A percentile compares a stretch with the other conserved stretches of the same genome.
phyloP scores from a whole-genome alignment of 192 early-diverging fungal species.

The Entophlyctis luteolus region DNA sequence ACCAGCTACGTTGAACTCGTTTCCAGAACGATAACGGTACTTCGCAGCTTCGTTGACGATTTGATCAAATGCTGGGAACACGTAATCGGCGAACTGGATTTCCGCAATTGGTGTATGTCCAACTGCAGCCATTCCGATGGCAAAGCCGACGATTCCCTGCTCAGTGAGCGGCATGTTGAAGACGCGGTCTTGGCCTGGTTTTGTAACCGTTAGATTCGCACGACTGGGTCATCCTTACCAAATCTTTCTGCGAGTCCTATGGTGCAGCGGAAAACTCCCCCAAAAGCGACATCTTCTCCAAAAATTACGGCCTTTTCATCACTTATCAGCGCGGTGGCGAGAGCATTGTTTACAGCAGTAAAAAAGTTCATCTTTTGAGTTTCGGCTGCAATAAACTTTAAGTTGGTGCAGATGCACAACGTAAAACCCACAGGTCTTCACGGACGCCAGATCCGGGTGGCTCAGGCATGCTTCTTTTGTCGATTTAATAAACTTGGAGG shows the following conservation, averaged over 20 bases:
- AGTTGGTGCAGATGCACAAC: neutral
- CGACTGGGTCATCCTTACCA: constrained; percentile 44
- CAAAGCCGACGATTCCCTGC: constrained; percentile 94
- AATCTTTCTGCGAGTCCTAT: constrained; percentile 86
- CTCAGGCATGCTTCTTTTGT: constrained; percentile 67
- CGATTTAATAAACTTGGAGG: constrained; percentile 73
- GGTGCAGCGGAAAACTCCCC: constrained; percentile 94
- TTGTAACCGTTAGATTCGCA: neutral
- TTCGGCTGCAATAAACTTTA: constrained; percentile 38
- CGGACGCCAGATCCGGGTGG: constrained; percentile 63
- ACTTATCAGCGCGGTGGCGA: constrained; percentile 76
- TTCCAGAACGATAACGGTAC: constrained; percentile 93
- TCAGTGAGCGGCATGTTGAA: constrained; percentile 97
- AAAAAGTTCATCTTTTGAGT: constrained; percentile 91
- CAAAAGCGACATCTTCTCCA: constrained; percentile 97
- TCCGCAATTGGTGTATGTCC: constrained; percentile 96
- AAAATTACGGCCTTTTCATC: constrained; percentile 92
- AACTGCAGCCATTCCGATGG: constrained; percentile 87
- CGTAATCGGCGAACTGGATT: constrained; percentile 98
- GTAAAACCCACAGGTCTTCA: constrained; percentile 45
- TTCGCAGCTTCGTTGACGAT: constrained; percentile 97
- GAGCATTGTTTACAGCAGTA: constrained; percentile 93
- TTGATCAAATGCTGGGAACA: constrained; percentile 98
- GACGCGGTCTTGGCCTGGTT: constrained; percentile 68
- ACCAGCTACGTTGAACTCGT: constrained; percentile 83